phyloP scores from a whole-genome alignment of 202 grass and related monocot genomes.

The Carex arenaria region DNA sequence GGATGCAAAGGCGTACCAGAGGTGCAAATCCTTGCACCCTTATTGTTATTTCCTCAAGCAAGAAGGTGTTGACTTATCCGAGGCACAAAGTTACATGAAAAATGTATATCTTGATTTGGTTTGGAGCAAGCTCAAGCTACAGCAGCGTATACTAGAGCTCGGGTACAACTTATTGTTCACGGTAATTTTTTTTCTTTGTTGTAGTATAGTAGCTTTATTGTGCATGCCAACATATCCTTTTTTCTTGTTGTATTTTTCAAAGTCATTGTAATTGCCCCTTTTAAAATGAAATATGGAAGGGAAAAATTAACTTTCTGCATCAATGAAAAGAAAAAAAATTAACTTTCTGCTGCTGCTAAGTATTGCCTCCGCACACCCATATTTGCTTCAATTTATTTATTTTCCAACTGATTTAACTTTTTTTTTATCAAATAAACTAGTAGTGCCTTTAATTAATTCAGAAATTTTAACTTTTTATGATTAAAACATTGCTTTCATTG shows the following conservation, averaged over 20 bases:
- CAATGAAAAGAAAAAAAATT: too few species aligned
- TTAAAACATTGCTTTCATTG: neutral
- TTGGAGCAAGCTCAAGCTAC: conserved; percentile 69
- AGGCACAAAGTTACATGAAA: conserved; percentile 85
- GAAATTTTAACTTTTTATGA: neutral
- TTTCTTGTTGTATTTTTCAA: neutral
- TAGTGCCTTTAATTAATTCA: neutral
- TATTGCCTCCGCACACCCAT: neutral
- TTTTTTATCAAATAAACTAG: neutral
- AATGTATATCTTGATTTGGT: conserved; percentile 86
- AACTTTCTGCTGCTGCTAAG: neutral
- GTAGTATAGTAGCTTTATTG: neutral
- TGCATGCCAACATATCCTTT: neutral
- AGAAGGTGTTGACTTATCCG: conserved; percentile 62
- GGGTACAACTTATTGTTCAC: conserved; percentile 90
- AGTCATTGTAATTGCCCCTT: neutral
- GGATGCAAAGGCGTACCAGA: conserved; percentile 51
- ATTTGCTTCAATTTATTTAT: neutral
- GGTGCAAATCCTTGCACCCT: conserved; percentile 58
- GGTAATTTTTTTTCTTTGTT: conserved; percentile 20
- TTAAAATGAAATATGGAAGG: neutral
- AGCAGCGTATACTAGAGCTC: conserved; percentile 59
- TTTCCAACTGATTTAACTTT: neutral
- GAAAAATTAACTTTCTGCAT: neutral
- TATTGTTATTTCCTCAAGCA: conserved; percentile 66